Base-by-base conservation (phyloP, 192 early-diverging fungal genomes). In the Chytriomyces hyalinus region DNA sequence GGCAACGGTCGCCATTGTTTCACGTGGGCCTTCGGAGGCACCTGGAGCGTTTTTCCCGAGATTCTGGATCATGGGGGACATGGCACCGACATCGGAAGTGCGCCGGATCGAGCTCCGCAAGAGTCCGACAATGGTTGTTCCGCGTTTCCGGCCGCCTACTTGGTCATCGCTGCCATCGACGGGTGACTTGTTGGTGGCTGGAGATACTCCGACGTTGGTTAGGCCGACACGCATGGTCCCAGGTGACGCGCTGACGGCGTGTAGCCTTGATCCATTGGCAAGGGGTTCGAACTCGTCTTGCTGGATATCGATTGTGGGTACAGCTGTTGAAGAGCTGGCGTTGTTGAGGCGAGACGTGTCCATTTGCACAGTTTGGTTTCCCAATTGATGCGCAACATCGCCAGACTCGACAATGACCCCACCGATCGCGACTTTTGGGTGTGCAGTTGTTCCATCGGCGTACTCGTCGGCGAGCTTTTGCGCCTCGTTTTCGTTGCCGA, bases 111-210 rank as follows among this genome's bases (percentile, higher is more conserved):
- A 57, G 43, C 70, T 80, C n/a, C 84, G 76, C 46, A 90, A 70
- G 28, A 90, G 81, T 17, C 88, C 88, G 20, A 84, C 85, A 77
- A 90, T 90, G 2, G 88, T 88, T 60, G 81, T 87, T 64, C 84
- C 82, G n/a, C 87, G 83, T 70, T 90, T 88, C 24, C 88, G 74
- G n/a, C 74, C 71, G 48, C 70, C 64, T 5, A 80, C 47, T 22
- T 74, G 65, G 36, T 47, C 82, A 47, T 28, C 63, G 46, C 51
- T 36, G 10, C 49, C 62, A 44, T 61, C 67, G 24, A 49, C 20
- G 45, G 26, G 26, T 26, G 44, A n/a, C 24, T 62, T 59, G 69
- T 8, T 9, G 10, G 61, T 13, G n/a, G 45, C 46, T 11, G 47
- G 48, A 28, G 63, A 47, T 10, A 36, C 67, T n/a, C 48, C 15